phyloP scores from a whole-genome alignment of 2,329 filamentous ascomycete genomes.

The Trichoderma koningiopsis region DNA sequence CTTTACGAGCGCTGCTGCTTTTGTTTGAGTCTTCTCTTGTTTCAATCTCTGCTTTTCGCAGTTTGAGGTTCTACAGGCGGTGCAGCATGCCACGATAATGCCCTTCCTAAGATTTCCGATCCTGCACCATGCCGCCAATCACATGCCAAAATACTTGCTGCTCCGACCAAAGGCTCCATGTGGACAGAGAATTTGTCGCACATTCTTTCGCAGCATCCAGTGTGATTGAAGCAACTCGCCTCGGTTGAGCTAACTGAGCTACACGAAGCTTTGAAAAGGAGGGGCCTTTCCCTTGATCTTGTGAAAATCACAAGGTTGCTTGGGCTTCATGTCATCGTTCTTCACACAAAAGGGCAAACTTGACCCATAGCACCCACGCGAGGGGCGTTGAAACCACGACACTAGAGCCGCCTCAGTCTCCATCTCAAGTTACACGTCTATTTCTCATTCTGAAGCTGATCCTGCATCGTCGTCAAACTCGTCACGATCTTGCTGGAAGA shows the following conservation, averaged over 20 bases:
- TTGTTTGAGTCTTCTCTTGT: neutral
- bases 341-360: neutral
- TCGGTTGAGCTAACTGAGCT: neutral
- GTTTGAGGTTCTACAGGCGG: neutral
- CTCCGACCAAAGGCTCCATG: neutral
- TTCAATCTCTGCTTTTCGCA: neutral
- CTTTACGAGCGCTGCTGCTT: neutral
- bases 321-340: neutral
- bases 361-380: neutral
- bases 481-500: slow-evolving; percentile 71
- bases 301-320: neutral
- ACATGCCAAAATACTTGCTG: slow-evolving; percentile 13
- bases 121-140: neutral
- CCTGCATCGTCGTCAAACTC: slow-evolving; percentile 54
- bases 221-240: neutral
- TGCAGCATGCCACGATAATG: neutral
- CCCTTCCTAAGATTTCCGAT: neutral
- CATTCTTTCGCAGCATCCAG: no score
- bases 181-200: neutral
- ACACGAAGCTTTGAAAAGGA: neutral
- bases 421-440: neutral
- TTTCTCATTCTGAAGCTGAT: slow-evolving; percentile 42
- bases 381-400: neutral
- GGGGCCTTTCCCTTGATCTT: neutral
- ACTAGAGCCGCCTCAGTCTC: neutral